Evolutionary conservation across 2,329 filamentous ascomycete genomes (phyloP).

Genomic region (Xylariales sp.): DNA sequence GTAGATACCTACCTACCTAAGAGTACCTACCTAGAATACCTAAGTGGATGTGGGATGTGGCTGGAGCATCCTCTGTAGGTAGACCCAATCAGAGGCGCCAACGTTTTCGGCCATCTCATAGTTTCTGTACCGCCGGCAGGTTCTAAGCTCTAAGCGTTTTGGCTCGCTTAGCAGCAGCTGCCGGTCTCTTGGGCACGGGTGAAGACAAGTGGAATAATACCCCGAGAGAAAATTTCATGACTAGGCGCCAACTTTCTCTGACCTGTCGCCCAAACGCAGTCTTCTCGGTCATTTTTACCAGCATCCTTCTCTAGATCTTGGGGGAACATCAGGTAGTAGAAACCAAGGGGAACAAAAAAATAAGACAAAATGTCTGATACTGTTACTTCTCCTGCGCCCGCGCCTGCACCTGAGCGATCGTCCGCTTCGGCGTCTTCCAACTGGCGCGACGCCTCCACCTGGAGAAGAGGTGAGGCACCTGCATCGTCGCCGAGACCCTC

Average conservation of each 20-base stretch:
- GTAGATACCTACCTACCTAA: too few species aligned
- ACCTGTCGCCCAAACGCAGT: conserved; percentile 22
- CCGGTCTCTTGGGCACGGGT: conserved; percentile 14
- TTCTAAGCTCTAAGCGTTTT: conserved; percentile 16
- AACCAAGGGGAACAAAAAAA: neutral
- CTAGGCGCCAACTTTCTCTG: conserved; percentile 3
- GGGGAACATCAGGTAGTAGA: neutral
- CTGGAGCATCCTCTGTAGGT: conserved; percentile 12
- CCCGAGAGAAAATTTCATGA: conserved; percentile 35
- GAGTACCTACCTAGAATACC: too few species aligned
- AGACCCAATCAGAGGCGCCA: conserved; percentile 33
- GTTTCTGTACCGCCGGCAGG: conserved; percentile 6
- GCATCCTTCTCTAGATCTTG: conserved; percentile 1
- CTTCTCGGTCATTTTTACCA: neutral
- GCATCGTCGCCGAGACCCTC: conserved; percentile 26
- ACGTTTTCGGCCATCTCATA: conserved; percentile 26
- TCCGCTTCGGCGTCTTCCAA: conserved; percentile 27
- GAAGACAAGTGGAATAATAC: conserved; percentile 13
- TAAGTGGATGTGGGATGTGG: conserved; percentile 4
- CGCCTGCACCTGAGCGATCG: conserved; percentile 11
- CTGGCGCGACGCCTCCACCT: conserved; percentile 35
- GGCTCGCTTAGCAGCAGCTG: conserved; percentile 30
- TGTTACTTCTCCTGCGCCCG: conserved; percentile 16
- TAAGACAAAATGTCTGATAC: conserved; percentile 31
- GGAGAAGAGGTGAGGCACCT: conserved; percentile 32